A percentile compares a stretch with the other conserved stretches of the same genome.
phyloP scores from a whole-genome alignment of 2,329 filamentous ascomycete genomes.

The Diaporthe nobilis region DNA sequence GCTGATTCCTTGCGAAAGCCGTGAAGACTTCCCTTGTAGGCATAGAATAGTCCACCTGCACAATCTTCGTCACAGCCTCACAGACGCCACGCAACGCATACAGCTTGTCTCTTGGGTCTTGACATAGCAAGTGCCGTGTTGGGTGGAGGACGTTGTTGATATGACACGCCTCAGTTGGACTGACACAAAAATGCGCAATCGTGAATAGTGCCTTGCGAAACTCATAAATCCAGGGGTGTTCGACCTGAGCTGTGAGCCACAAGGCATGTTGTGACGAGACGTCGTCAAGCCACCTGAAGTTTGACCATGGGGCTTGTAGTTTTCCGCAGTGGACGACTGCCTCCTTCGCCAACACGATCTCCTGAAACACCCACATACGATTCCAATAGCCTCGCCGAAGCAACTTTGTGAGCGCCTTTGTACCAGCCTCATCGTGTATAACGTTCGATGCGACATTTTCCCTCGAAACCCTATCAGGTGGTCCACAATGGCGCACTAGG shows the following conservation, averaged over 20 bases:
- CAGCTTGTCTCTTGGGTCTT: slow-evolving; percentile 14
- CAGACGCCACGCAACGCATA: slow-evolving; percentile 3
- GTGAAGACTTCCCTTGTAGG: neutral
- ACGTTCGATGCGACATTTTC: too few relatives aligned
- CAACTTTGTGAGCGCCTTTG: too few relatives aligned
- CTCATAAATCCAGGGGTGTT: neutral
- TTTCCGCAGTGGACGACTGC: too few relatives aligned
- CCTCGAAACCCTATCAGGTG: too few relatives aligned
- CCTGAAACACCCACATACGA: too few relatives aligned
- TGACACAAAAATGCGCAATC: neutral
- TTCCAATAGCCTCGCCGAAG: too few relatives aligned
- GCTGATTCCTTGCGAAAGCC: neutral
- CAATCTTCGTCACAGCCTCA: neutral
- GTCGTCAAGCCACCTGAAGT: neutral
- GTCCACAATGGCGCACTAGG: too few relatives aligned
- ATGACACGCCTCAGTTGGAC: fast-evolving
- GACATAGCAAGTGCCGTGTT: neutral
- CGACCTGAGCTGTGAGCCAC: neutral
- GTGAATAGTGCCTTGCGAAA: neutral
- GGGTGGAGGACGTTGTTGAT: slow-evolving; percentile 1
- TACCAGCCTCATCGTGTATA: too few relatives aligned
- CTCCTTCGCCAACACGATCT: too few relatives aligned
- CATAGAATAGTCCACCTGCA: neutral
- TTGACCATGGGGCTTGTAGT: too few relatives aligned
- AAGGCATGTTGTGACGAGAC: neutral